Conservation (phyloP, 108 stramenopile species). For the Cyclotella atomus region DNA sequence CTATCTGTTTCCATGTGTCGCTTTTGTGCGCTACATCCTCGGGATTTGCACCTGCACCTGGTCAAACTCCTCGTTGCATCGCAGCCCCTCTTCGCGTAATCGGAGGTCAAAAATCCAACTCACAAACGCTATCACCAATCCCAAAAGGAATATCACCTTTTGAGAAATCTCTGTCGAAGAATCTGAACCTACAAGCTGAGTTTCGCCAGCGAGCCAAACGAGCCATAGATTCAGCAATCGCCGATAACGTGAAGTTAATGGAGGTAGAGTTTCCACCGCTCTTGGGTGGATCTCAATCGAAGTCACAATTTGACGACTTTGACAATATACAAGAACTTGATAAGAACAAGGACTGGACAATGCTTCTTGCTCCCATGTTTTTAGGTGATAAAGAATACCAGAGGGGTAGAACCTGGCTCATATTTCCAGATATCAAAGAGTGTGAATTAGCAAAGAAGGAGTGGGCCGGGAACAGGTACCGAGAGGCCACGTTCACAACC, state of each 20-base stretch:
- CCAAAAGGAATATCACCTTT: conserved; percentile 79
- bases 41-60: too few species aligned
- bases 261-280: conserved; percentile 90
- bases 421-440: conserved; percentile 87
- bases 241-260: conserved; percentile 39
- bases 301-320: conserved; percentile 89
- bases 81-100: background rate
- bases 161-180: conserved; percentile 68
- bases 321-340: conserved; percentile 88
- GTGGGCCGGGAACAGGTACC: conserved; percentile 73
- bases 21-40: too few species aligned
- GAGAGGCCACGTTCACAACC: conserved; percentile 69
- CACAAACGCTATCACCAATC: conserved; percentile 46
- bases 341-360: conserved; percentile 82
- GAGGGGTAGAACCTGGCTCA: conserved; percentile 60
- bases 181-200: conserved; percentile 64
- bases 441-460: conserved; percentile 73
- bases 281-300: conserved; percentile 65
- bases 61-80: background rate
- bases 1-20: too few species aligned
- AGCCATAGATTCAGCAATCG: conserved; percentile 53
- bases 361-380: conserved; percentile 59
- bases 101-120: background rate
- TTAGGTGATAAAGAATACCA: conserved; percentile 26
- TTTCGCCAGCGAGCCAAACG: conserved; percentile 55